Evolutionary conservation across 106 monocot species (phyloP).

Genomic region (Apostasia ramifera): DNA sequence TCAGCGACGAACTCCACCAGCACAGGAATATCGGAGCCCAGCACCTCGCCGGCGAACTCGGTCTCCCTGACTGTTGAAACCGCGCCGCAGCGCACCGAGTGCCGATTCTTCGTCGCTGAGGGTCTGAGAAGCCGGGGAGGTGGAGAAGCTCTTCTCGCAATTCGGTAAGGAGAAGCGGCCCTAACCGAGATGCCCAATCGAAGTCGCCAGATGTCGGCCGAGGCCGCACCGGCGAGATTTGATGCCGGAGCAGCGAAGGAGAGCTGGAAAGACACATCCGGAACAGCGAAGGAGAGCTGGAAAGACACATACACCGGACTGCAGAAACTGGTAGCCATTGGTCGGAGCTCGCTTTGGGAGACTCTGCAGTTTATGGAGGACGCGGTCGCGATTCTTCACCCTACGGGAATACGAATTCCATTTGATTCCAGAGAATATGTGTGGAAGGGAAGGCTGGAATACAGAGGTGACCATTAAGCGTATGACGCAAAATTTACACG

Average conservation of each 20-base stretch:
- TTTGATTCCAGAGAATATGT: no score
- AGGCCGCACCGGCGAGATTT: background rate
- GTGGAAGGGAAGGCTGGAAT: no score
- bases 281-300: background rate
- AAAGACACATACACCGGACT: background rate
- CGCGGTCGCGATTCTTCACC: no score
- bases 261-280: background rate
- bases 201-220: background rate
- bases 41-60: constrained; percentile 57
- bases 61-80: constrained; percentile 33
- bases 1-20: constrained; percentile 92
- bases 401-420: no score
- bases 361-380: no score
- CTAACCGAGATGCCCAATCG: background rate
- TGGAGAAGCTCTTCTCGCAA: background rate
- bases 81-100: constrained; percentile 38
- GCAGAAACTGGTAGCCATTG: constrained; percentile 20
- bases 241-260: background rate
- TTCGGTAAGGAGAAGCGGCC: background rate
- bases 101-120: background rate
- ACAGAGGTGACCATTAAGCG: no score
- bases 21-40: constrained; percentile 68
- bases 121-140: background rate
- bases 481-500: no score
- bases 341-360: background rate